A percentile compares a stretch with the other conserved stretches of the same genome.
Conservation (phyloP, 2,329 filamentous ascomycete genomes). For the Blastomyces gilchristii region DNA sequence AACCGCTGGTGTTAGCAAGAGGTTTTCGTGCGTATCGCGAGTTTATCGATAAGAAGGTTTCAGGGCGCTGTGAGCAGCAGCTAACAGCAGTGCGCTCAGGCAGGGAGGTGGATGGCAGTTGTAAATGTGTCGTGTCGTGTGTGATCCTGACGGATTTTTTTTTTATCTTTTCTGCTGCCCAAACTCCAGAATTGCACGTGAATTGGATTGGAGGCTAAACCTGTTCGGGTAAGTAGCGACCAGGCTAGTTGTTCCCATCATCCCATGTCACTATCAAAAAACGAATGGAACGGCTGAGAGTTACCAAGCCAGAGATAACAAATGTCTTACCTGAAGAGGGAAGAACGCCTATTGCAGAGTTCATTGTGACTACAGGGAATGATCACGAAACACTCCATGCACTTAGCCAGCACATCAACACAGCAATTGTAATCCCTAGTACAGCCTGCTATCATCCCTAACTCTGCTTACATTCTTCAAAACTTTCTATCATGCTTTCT, state of each 20-base stretch:
- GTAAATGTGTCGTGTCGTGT: not conserved
- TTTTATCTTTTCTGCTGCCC: no score
- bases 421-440: not conserved
- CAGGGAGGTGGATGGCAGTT: not conserved
- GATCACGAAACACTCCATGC: not conserved
- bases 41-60: not conserved
- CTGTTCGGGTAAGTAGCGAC: no score
- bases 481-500: not conserved
- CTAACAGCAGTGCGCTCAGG: not conserved
- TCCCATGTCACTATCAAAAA: no score
- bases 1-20: slow-evolving; percentile 2
- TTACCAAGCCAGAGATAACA: no score
- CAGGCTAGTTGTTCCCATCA: no score
- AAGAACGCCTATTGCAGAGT: not conserved
- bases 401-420: not conserved
- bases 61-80: not conserved
- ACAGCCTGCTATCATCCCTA: not conserved
- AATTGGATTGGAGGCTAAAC: no score
- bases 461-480: not conserved
- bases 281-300: no score
- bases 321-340: not conserved
- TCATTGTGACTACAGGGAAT: not conserved
- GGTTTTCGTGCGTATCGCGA: not conserved
- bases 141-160: no score
- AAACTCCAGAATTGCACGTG: no score